phyloP scores from a whole-genome alignment of 805 yeast species.

The Priceomyces medius region DNA sequence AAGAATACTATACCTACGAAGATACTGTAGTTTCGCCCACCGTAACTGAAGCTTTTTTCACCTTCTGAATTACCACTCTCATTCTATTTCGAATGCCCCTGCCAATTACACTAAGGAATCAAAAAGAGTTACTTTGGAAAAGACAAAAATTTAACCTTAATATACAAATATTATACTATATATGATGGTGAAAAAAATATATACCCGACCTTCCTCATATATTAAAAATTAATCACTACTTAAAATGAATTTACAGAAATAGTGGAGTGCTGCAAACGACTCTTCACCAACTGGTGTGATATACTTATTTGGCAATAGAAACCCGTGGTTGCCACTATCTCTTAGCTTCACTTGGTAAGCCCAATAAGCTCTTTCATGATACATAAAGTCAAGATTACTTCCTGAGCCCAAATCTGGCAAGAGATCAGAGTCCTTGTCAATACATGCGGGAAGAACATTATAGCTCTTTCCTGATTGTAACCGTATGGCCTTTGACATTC shows the following conservation, averaged over 20 bases:
- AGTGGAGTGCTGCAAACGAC: slow-evolving; percentile 63
- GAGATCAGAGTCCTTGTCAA: slow-evolving; percentile 72
- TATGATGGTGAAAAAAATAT: too few species aligned
- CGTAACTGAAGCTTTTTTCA: slow-evolving; percentile 82
- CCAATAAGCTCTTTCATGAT: slow-evolving; percentile 77
- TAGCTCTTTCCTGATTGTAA: slow-evolving; percentile 61
- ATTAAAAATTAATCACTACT: slow-evolving; percentile 25
- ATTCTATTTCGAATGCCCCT: slow-evolving; percentile 36
- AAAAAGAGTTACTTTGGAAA: too few species aligned
- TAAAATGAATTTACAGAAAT: slow-evolving; percentile 49
- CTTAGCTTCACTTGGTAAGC: slow-evolving; percentile 81
- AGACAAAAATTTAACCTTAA: too few species aligned
- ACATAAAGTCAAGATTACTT: slow-evolving; percentile 78
- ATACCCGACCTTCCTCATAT: too few species aligned
- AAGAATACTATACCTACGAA: slow-evolving; percentile 33
- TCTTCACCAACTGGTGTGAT: slow-evolving; percentile 79
- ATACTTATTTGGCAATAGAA: slow-evolving; percentile 66
- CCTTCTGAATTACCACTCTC: slow-evolving; percentile 91
- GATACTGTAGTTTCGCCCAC: slow-evolving; percentile 75
- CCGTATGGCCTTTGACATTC: slow-evolving; percentile 72
- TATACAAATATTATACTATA: too few species aligned
- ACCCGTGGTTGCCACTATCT: slow-evolving; percentile 82
- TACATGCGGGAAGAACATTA: slow-evolving; percentile 73
- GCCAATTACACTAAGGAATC: too few species aligned
- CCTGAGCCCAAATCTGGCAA: slow-evolving; percentile 78